Percentiles rank a stretch among this genome's conserved stretches.
Conservation (phyloP, 1,284 basidiomycete species). For the Ganoderma lucidum region DNA sequence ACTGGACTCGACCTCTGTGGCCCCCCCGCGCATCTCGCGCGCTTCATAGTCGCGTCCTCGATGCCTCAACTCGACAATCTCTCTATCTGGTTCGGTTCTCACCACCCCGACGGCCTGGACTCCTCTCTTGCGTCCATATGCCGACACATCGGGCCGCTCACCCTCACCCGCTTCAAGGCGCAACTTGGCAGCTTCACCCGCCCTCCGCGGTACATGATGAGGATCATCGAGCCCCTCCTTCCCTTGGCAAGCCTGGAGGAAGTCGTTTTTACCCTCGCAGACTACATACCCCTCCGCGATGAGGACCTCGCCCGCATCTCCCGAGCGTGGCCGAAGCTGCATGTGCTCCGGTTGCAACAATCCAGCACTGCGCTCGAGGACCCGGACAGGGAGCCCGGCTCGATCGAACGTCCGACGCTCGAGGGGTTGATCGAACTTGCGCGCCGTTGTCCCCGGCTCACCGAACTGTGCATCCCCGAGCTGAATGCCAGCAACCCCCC, state of each 20-base stretch:
- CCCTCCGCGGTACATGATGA: neutral
- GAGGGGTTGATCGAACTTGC: neutral
- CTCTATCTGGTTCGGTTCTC: neutral
- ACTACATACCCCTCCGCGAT: neutral
- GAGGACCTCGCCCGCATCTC: conserved; percentile 3
- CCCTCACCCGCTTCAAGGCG: neutral
- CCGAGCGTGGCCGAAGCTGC: neutral
- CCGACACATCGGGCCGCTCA: neutral
- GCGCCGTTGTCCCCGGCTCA: neutral
- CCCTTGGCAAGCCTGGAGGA: neutral
- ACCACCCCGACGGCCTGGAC: neutral
- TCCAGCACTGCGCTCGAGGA: neutral
- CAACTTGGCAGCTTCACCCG: neutral
- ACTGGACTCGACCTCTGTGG: neutral
- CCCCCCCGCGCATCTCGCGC: neutral
- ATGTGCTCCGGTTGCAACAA: neutral
- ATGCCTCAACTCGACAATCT: neutral
- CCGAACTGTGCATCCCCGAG: neutral
- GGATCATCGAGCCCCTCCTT: neutral
- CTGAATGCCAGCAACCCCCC: neutral
- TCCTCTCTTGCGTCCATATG: neutral
- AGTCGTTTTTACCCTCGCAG: neutral
- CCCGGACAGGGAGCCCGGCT: neutral
- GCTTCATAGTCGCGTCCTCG: neutral
- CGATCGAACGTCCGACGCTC: neutral